Evolutionary conservation across 768 basidiomycete species (phyloP).

Genomic region (Russula earlei): DNA sequence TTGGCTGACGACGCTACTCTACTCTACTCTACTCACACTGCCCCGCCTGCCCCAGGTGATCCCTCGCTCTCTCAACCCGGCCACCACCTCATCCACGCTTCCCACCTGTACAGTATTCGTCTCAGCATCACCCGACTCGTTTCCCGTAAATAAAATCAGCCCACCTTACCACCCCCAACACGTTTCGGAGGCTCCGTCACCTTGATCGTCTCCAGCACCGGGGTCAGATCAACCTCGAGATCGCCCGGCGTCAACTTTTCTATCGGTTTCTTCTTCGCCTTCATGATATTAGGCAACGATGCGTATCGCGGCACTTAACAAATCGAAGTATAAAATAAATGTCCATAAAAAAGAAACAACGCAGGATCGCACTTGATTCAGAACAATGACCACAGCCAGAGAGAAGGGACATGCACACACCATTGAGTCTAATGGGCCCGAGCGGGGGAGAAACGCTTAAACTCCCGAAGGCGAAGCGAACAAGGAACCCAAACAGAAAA

Average conservation of each 20-base stretch:
- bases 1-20: neutral
- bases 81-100: conserved; percentile 81
- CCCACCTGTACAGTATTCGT: conserved; percentile 40
- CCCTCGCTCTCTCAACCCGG: conserved; percentile 85
- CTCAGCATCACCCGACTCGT: neutral
- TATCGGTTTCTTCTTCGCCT: conserved; percentile 98
- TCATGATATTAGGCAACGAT: conserved; percentile 95
- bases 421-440: conserved; percentile 77
- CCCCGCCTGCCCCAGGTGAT: no score
- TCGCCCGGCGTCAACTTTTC: conserved; percentile 74
- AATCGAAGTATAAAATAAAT: no score
- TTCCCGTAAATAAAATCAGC: conserved; percentile 8
- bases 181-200: conserved; percentile 86
- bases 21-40: no score
- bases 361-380: no score
- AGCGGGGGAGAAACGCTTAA: no score
- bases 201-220: conserved; percentile 76
- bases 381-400: neutral
- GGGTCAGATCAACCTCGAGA: conserved; percentile 75
- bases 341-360: no score
- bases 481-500: no score
- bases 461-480: no score
- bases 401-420: conserved; percentile 30
- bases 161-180: conserved; percentile 82
- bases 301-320: conserved; percentile 90